A percentile compares a stretch with the other conserved stretches of the same genome.
phyloP scores from a whole-genome alignment of 371 early-diverging fungal genomes.

The Cokeromyces recurvatus region DNA sequence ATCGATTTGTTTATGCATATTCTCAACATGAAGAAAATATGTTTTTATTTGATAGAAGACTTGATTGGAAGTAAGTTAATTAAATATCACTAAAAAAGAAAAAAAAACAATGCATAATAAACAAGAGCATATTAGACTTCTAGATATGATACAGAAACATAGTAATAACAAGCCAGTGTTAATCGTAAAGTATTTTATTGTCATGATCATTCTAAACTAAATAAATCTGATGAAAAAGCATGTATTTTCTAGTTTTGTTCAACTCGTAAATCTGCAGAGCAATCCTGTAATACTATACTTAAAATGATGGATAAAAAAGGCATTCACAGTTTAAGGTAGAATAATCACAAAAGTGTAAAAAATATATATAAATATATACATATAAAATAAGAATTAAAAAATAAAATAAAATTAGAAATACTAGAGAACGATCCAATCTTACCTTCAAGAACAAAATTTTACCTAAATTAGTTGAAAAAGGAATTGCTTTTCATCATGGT shows the following conservation, averaged over 20 bases:
- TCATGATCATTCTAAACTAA: too few relatives aligned
- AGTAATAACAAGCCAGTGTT: slow-evolving; percentile 57
- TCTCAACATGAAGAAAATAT: slow-evolving; percentile 31
- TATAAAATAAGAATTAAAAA: too few relatives aligned
- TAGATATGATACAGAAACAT: slow-evolving; percentile 54
- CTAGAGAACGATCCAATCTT: too few relatives aligned
- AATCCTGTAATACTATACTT: slow-evolving; percentile 54
- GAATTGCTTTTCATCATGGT: slow-evolving; percentile 77
- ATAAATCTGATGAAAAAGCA: too few relatives aligned
- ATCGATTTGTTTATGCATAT: slow-evolving; percentile 59
- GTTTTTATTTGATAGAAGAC: slow-evolving; percentile 61
- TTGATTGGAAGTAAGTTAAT: slow-evolving; percentile 58
- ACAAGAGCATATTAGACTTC: slow-evolving; percentile 32
- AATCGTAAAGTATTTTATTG: slow-evolving; percentile 44
- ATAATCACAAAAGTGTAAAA: too few relatives aligned
- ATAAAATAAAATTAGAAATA: too few relatives aligned
- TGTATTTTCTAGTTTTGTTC: slow-evolving; percentile 60
- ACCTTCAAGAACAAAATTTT: slow-evolving; percentile 33
- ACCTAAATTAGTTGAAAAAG: slow-evolving; percentile 41
- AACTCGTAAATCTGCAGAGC: slow-evolving; percentile 64
- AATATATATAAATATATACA: too few relatives aligned
- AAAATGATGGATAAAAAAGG: slow-evolving; percentile 23
- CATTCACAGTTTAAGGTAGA: too few relatives aligned
- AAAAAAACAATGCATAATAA: neutral
- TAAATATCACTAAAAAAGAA: too few relatives aligned